Evolutionary conservation across 371 early-diverging fungal genomes (phyloP), one percentile per base, ranked within the genome.

Genomic region (Mortierella sp.): DNA sequence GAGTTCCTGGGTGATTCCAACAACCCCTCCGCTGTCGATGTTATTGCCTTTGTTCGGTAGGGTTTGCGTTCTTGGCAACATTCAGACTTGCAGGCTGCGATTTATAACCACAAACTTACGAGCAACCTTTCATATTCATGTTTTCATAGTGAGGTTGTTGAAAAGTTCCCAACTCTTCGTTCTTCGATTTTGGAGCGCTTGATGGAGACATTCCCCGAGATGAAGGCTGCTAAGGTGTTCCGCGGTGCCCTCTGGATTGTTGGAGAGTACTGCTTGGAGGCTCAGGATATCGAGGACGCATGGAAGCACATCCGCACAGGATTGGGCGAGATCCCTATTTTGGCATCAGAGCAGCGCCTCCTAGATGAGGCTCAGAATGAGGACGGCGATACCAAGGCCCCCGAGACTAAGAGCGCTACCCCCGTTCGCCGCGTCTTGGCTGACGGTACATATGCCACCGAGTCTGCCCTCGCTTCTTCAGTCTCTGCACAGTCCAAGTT

Each of bases 181-280:
- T 84, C 91, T 5, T 92, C 92, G 11, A 97, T 99, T 74, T 85
- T 97, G 75, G 92, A 92, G 60, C 93, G 93, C 68, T 90, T 99
- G 44, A 89, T 97, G 65, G 94, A 95, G 70, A 92, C 95, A 16
- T 97, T 99, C 86, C 86, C 88, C 63, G 97, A 97, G 68, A 95
- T 99, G 91, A 97, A 97, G 88, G 95, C 96, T 6, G 97, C 98
- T 80, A 95, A 98, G 88, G 99, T 99, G 10, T 94, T 99, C 88
- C 95, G 99, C 77, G 97, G 98, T 48, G 99, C 98, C 24, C 94
- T 99, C 75, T 98, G 98, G 97, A 97, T 99, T 80, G 92, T 99
- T 78, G 97, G 98, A 73, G 98, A 98, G 90, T 98, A 98, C 87
- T 94, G 96, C 72, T 88, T 93, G 79, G 93, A 92, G 74, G 82